Evolutionary conservation across 768 basidiomycete species (phyloP), one percentile per base, ranked within the genome.

Genomic region (Pleurotus giganteus): DNA sequence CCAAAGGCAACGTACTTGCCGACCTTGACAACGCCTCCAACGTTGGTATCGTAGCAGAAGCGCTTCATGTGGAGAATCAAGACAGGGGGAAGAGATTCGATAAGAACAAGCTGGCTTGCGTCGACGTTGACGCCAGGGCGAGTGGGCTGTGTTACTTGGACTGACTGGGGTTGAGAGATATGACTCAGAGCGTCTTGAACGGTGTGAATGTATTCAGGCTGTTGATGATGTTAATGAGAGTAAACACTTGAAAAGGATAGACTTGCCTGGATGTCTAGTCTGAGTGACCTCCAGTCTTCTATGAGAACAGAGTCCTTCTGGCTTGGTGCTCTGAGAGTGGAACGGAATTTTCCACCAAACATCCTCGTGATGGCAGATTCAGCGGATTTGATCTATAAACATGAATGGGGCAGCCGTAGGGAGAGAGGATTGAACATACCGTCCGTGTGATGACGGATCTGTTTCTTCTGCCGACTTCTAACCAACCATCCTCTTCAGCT

Each of bases 391-490:
- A 84, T 85, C 90, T 93, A 58, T 21, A 7, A 19, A 28, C 24
- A 59, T 27, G 21, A 31, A 47, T 32, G 27, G 54, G 47, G 26
- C 39, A 19, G 23, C 28, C 13, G n/a, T 47, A 23, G 5, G 34
- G 41, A 41, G 24, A 21, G 42, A 45, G 39, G 19, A 43, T 26
- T 26, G 7, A 4, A 79, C 87, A 53, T 60, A 93, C 91, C 39
- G 86, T 88, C 53, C 95, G 76, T 2, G 94, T 94, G 47, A 90
- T 74, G 15, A 90, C 83, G 29, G 78, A 82, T 61, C 86, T 81
- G 63, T 97, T 96, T 65, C 85, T 85, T 70, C 85, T 91, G 24
- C 94, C 95, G 1, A 99, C 94, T 71, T 99, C 95, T 23, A 89
- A 69, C 96, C 96, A 98, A 0, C 86, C 91, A 29, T 88, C 86